phyloP scores from a whole-genome alignment of 2,329 filamentous ascomycete genomes.

The Diaporthe citrichinensis region DNA sequence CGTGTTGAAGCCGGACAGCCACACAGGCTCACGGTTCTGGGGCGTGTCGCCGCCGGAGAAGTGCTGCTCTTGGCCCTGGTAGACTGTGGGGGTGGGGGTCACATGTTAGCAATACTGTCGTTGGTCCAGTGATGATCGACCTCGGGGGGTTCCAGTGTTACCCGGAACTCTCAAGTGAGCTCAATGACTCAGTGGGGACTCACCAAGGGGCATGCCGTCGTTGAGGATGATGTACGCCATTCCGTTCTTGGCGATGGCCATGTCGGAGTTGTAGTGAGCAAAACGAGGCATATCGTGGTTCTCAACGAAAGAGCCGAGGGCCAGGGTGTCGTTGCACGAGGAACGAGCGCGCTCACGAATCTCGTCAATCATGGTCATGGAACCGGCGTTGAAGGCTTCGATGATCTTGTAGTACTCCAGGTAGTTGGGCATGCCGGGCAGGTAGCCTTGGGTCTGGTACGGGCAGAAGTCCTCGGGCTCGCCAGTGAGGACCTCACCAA shows the following conservation, averaged over 20 bases:
- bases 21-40: constrained; percentile 64
- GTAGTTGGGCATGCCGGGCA: constrained; percentile 72
- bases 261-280: constrained; percentile 64
- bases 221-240: constrained; percentile 73
- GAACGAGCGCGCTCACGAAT: constrained; percentile 54
- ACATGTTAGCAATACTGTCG: constrained; percentile 12
- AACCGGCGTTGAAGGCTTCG: constrained; percentile 54
- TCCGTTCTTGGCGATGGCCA: constrained; percentile 71
- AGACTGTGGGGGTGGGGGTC: constrained; percentile 59
- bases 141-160: constrained; percentile 8
- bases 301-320: constrained; percentile 67
- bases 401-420: constrained; percentile 58
- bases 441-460: constrained; percentile 62
- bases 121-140: constrained; percentile 1
- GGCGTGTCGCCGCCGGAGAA: constrained; percentile 60
- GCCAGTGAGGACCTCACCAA: constrained; percentile 73
- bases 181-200: constrained; percentile 25
- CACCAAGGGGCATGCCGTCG: constrained; percentile 65
- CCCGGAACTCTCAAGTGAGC: not conserved
- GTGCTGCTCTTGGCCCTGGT: constrained; percentile 72
- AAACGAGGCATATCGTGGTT: constrained; percentile 73
- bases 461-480: constrained; percentile 67
- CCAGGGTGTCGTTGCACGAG: constrained; percentile 59
- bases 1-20: constrained; percentile 62
- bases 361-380: constrained; percentile 55